Base-by-base conservation (phyloP, 768 basidiomycete species). In the Sporobolomyces pararoseus region DNA sequence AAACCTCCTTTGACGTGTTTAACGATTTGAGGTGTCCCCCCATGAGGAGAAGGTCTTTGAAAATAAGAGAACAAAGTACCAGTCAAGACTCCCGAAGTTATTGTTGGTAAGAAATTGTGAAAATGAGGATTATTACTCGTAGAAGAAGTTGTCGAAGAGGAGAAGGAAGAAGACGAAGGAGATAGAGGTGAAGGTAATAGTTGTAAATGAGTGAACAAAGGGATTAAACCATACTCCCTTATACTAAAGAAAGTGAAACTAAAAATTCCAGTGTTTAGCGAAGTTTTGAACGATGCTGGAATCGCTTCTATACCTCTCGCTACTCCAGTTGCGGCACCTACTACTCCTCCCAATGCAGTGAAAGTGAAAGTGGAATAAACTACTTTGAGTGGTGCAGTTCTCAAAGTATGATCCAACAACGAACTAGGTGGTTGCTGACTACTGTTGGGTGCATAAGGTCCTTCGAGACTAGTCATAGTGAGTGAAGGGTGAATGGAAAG, bases 241-340 rank as follows among this genome's bases (percentile, higher is more conserved):
- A 75, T 52, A 34, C 76, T 70, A 68, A 77, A 77, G 69, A 77
- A 77, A 17, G 75, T 63, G 62, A 77, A 77, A 52, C 53, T 31
- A 51, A 73, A 71, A 31, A 65, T 53, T 34, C 68, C 73, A 4
- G 76, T 74, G 35, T 55, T 68, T 54, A 73, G 21, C 10, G 31
- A 44, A 0, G 68, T 62, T 16, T 60, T 27, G 69, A 74, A 74
- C 12, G 76, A 73, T 21, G 73, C 71, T 9, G 76, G 76, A 34
- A 75, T 77, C 50, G 76, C 76, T 4, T 71, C 73, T 3, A 63
- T 49, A 16, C 72, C 67, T 31, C 71, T 44, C 13, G 44, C 27
- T 44, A 75, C 63, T 2, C 65, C 76, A 14, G 70, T 49, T 7
- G 72, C 50, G 4, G 72, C 71, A 12, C 76, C 76, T 4, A 65